These are phyloP conservation scores for Multifurca ochricompacta DNA, from an alignment of 768 basidiomycete genomes.

Conservation along the genomic window DNA sequence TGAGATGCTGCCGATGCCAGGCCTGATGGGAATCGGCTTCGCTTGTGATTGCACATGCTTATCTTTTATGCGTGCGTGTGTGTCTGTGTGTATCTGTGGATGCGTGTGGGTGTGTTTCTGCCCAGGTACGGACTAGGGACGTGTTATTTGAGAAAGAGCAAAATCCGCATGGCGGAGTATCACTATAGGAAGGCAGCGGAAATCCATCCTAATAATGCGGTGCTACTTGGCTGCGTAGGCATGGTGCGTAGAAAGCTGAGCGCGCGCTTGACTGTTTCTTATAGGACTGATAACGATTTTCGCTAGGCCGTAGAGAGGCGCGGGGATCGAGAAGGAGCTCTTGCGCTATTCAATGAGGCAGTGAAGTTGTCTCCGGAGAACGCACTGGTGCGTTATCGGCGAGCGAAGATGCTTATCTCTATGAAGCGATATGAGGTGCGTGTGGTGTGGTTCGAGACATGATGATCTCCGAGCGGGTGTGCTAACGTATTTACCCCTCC, in stretches of 20 bases:
- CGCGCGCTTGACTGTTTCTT: background rate
- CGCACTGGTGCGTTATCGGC: slow-evolving; percentile 87
- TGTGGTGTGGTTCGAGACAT: slow-evolving; percentile 16
- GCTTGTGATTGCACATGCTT: slow-evolving; percentile 9
- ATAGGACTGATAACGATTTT: slow-evolving; percentile 15
- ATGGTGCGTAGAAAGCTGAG: slow-evolving; percentile 55
- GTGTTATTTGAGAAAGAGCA: slow-evolving; percentile 92
- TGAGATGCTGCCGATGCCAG: slow-evolving; percentile 5
- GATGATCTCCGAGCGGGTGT: slow-evolving; percentile 13
- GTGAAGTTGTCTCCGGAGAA: slow-evolving; percentile 76
- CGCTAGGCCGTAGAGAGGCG: slow-evolving; percentile 80
- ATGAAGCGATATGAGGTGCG: slow-evolving; percentile 79
- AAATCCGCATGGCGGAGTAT: slow-evolving; percentile 89
- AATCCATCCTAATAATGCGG: slow-evolving; percentile 92
- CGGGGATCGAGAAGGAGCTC: slow-evolving; percentile 67
- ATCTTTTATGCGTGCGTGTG: too few relatives aligned
- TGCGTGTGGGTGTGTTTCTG: slow-evolving; percentile 17
- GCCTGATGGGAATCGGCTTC: slow-evolving; percentile 9
- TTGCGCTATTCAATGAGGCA: slow-evolving; percentile 76
- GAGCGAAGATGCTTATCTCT: slow-evolving; percentile 84
- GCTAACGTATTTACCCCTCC: slow-evolving; percentile 20
- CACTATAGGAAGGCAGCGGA: slow-evolving; percentile 89
- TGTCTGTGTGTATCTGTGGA: too few relatives aligned
- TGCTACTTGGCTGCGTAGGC: slow-evolving; percentile 93
- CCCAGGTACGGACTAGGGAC: slow-evolving; percentile 96